phyloP scores from a whole-genome alignment of 2,329 filamentous ascomycete species.

The Talaromyces sp. region DNA sequence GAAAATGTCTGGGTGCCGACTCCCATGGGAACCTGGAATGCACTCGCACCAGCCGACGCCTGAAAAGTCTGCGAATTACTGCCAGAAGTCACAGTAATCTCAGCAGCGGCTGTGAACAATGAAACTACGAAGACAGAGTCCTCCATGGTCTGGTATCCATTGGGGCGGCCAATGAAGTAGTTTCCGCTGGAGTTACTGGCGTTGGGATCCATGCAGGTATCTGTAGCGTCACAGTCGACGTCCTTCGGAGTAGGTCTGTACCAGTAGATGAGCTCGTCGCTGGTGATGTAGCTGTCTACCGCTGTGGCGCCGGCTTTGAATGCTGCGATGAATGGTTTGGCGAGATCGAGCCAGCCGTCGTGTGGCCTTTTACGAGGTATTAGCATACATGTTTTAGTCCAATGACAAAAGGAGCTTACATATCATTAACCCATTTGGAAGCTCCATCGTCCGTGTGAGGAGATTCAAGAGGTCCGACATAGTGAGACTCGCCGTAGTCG shows the following conservation, averaged over 20 bases:
- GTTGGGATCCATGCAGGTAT: constrained; percentile 45
- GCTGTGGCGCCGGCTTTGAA: constrained; percentile 48
- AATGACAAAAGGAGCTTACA: constrained; percentile 32
- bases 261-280: constrained; percentile 56
- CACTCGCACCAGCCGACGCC: constrained; percentile 47
- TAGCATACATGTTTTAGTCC: not conserved
- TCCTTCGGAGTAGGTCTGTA: constrained; percentile 50
- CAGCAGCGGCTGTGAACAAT: constrained; percentile 47
- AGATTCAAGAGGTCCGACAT: constrained; percentile 50
- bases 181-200: constrained; percentile 48
- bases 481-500: constrained; percentile 57
- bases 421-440: constrained; percentile 52
- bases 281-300: constrained; percentile 39
- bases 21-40: constrained; percentile 48
- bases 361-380: constrained; percentile 41
- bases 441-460: constrained; percentile 37
- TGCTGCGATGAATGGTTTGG: constrained; percentile 53
- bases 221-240: constrained; percentile 52
- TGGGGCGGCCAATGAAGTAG: constrained; percentile 52
- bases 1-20: constrained; percentile 49
- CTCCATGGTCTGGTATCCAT: constrained; percentile 50
- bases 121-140: constrained; percentile 55
- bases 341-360: constrained; percentile 53
- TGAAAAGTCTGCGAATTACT: constrained; percentile 43
- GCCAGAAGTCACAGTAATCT: constrained; percentile 47